These are phyloP conservation scores for Rhodotorula sp. DNA, from an alignment of 1,284 basidiomycete species.

Conservation along the genomic window DNA sequence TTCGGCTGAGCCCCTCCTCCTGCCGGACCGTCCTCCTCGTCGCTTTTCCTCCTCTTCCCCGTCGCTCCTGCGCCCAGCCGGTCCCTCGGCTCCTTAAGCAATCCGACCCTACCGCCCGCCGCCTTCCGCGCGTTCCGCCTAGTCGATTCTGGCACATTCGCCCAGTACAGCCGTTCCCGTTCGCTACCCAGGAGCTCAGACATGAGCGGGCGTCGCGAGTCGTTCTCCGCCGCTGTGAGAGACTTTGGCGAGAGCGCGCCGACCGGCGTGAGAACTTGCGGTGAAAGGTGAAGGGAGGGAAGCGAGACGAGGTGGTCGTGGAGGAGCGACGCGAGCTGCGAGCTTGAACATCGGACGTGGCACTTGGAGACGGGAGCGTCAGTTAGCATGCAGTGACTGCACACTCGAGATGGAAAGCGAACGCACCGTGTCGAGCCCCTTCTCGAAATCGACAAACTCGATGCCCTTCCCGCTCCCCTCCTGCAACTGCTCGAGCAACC, in stretches of 20 bases:
- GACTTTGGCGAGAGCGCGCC: conserved; percentile 1
- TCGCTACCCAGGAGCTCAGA: conserved; percentile 19
- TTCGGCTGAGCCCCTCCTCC: not conserved
- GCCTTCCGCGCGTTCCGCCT: conserved; percentile 25
- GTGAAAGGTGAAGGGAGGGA: conserved; percentile 16
- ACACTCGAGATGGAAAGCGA: not conserved
- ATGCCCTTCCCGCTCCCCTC: conserved; percentile 39
- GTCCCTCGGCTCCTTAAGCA: conserved; percentile 16
- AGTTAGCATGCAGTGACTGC: too few species aligned
- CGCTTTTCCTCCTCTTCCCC: conserved; percentile 7
- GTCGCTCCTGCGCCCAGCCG: not conserved
- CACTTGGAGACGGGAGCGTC: conserved; percentile 7
- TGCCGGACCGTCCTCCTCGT: not conserved
- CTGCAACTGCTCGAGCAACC: conserved; percentile 34
- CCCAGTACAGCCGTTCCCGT: conserved; percentile 34
- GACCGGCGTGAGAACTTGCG: conserved; percentile 11
- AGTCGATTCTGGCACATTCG: conserved; percentile 28
- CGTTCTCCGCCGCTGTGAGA: conserved; percentile 4
- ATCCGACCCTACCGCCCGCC: conserved; percentile 20
- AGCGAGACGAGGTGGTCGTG: conserved; percentile 6
- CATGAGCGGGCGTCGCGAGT: conserved; percentile 21
- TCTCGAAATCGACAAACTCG: conserved; percentile 40
- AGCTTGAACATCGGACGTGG: conserved; percentile 30
- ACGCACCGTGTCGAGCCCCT: conserved; percentile 32
- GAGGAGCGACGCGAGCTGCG: conserved; percentile 17